These are phyloP conservation scores for Boehmeria nivea DNA, from an alignment of 306 rosid genomes.

Conservation along the genomic window DNA sequence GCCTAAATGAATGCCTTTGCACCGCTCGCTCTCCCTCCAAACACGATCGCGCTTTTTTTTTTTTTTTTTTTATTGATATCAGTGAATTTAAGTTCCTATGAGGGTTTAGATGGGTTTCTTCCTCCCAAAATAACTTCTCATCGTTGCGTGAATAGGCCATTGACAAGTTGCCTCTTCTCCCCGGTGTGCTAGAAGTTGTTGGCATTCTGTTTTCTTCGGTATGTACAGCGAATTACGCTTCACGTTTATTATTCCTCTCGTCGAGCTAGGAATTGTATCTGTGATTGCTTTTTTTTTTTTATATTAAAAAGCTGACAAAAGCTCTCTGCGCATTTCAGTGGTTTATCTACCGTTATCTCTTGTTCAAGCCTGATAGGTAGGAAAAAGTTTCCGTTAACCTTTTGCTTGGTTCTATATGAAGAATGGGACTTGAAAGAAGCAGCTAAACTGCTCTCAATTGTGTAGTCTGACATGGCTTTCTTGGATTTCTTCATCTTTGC, in stretches of 20 bases:
- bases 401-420: neutral
- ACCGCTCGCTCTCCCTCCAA: no score
- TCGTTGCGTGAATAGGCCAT: constrained; percentile 41
- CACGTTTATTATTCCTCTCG: neutral
- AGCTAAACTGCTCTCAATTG: neutral
- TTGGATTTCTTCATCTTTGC: constrained; percentile 18
- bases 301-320: constrained; percentile 19
- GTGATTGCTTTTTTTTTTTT: neutral
- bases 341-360: constrained; percentile 87
- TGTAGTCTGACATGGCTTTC: constrained; percentile 5
- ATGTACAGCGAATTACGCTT: neutral
- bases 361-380: constrained; percentile 91
- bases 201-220: constrained; percentile 73
- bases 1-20: neutral
- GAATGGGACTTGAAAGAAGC: neutral
- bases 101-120: neutral
- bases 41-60: neutral
- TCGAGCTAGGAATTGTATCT: no score
- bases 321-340: constrained; percentile 58
- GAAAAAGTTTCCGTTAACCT: constrained; percentile 3
- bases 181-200: constrained; percentile 56
- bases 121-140: neutral
- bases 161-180: constrained; percentile 72
- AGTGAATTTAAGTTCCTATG: neutral
- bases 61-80: neutral